phyloP scores from a whole-genome alignment of 192 early-diverging fungal species.

The Kappamyces sp. region DNA sequence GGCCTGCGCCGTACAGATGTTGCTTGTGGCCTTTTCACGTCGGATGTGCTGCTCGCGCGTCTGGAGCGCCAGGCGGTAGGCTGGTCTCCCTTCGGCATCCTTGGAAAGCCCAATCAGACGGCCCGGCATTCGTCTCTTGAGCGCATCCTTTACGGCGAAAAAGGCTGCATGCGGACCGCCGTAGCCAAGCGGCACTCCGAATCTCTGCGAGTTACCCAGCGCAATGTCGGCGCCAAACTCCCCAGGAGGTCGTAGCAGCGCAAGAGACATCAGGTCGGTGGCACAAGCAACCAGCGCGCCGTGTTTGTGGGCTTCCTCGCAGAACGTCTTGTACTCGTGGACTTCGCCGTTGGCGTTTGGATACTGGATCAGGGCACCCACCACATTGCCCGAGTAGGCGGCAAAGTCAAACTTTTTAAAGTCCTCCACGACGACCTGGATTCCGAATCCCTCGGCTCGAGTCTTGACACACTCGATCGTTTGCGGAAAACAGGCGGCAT shows the following conservation, averaged over 20 bases:
- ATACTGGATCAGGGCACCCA: constrained; percentile 91
- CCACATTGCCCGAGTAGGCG: constrained; percentile 66
- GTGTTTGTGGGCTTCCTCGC: constrained; percentile 71
- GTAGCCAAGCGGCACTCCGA: constrained; percentile 97
- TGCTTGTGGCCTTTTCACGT: constrained; percentile 96
- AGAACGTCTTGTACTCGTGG: constrained; percentile 72
- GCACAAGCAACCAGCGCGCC: constrained; percentile 84
- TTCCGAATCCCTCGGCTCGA: constrained; percentile 91
- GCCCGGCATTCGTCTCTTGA: constrained; percentile 94
- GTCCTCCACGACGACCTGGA: constrained; percentile 82
- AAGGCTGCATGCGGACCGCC: constrained; percentile 99
- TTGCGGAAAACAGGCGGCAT: constrained; percentile 89
- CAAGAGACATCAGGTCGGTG: constrained; percentile 88
- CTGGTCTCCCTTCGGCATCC: constrained; percentile 77
- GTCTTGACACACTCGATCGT: constrained; percentile 89
- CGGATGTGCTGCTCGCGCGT: constrained; percentile 99
- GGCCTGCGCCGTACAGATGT: constrained; percentile 99
- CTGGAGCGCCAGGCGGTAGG: constrained; percentile 93
- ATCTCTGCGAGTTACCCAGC: constrained; percentile 94
- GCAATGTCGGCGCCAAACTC: constrained; percentile 98
- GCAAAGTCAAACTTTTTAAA: constrained; percentile 74
- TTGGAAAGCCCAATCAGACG: constrained; percentile 94
- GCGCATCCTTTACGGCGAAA: constrained; percentile 86
- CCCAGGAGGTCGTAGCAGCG: constrained; percentile 85
- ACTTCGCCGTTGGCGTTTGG: constrained; percentile 86